A percentile compares a stretch with the other conserved stretches of the same genome.
These are phyloP conservation scores for Erysimum cheiranthoides DNA, from an alignment of 345 rosid species.

Conservation along the genomic window DNA sequence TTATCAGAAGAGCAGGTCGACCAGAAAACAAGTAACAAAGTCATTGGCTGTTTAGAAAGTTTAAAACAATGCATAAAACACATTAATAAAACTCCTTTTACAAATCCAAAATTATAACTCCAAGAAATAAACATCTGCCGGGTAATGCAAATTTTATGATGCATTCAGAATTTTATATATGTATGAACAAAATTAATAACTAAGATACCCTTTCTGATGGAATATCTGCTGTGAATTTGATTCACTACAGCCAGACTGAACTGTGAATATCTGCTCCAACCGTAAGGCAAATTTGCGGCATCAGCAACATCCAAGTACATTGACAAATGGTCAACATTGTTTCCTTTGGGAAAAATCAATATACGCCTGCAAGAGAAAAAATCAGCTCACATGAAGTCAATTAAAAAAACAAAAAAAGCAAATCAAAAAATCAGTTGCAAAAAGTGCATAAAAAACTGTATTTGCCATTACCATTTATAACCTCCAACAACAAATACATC, in stretches of 20 bases:
- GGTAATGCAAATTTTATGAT: neutral
- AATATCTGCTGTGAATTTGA: slow-evolving; percentile 67
- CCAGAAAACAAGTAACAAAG: slow-evolving; percentile 15
- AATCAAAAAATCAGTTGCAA: neutral
- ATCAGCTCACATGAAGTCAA: slow-evolving; percentile 27
- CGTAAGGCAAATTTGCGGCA: slow-evolving; percentile 72
- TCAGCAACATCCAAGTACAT: slow-evolving; percentile 97
- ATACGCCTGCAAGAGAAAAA: slow-evolving; percentile 63
- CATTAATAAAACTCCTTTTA: neutral
- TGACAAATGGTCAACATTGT: slow-evolving; percentile 96
- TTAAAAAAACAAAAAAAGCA: slow-evolving; percentile 15
- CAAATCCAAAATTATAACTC: slow-evolving; percentile 4
- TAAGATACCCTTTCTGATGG: slow-evolving; percentile 78
- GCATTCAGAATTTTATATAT: slow-evolving; percentile 10
- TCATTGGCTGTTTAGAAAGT: slow-evolving; percentile 18
- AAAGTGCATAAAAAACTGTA: neutral
- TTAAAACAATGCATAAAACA: slow-evolving; percentile 9
- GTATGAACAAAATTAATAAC: neutral
- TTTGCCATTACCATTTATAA: slow-evolving; percentile 70
- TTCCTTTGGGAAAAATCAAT: slow-evolving; percentile 90
- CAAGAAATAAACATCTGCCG: neutral
- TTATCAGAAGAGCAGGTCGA: slow-evolving; percentile 23
- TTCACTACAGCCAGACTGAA: slow-evolving; percentile 85
- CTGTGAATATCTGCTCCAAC: slow-evolving; percentile 96
- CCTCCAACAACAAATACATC: slow-evolving; percentile 77